Percentiles rank a stretch among this genome's conserved stretches.
Evolutionary conservation across 306 rosid species (phyloP).

Genomic region (Geum urbanum): DNA sequence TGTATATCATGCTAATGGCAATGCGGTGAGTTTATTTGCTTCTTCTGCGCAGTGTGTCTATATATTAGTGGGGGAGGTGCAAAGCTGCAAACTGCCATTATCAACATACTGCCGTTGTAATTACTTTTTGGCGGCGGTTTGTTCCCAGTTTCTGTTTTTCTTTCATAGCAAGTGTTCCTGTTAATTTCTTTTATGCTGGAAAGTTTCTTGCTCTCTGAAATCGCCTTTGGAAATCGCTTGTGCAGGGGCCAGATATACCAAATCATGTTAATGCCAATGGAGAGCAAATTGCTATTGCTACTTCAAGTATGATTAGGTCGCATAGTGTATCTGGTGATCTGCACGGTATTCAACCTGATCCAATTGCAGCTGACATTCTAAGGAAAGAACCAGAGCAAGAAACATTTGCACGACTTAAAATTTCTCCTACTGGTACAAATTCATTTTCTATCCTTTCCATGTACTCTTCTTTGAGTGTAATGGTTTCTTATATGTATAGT

Average conservation of each 20-base stretch:
- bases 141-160: neutral
- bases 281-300: constrained; percentile 58
- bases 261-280: constrained; percentile 57
- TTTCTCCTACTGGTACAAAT: constrained; percentile 68
- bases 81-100: neutral
- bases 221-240: neutral
- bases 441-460: constrained; percentile 13
- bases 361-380: constrained; percentile 94
- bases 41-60: constrained; percentile 3
- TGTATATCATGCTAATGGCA: constrained; percentile 61
- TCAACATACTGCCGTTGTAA: constrained; percentile 5
- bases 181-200: neutral
- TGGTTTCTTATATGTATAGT: too few species aligned
- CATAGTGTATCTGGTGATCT: constrained; percentile 94
- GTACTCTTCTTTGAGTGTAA: neutral
- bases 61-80: neutral
- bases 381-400: constrained; percentile 99
- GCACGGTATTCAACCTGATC: constrained; percentile 95
- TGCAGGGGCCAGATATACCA: constrained; percentile 68
- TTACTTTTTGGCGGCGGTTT: neutral
- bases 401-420: constrained; percentile 66
- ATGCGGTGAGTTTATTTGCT: constrained; percentile 52
- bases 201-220: neutral
- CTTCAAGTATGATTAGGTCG: constrained; percentile 88
- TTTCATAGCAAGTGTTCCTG: neutral